Evolutionary conservation across 306 rosid species (phyloP).

Genomic region (Oxytropis ochrocephala): DNA sequence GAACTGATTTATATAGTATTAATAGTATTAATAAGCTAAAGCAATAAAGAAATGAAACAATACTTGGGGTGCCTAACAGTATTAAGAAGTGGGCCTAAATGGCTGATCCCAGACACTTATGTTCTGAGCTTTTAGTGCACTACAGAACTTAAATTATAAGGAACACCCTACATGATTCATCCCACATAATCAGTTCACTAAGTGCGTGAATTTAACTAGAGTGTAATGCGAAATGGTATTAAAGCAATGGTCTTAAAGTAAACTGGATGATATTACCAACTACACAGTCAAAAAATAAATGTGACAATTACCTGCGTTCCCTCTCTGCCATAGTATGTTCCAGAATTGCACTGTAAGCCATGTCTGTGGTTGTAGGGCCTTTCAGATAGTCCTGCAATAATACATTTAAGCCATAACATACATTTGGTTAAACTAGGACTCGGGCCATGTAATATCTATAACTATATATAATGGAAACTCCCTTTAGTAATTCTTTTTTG

Average conservation of each 20-base stretch:
- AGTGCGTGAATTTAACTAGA: slow-evolving; percentile 1
- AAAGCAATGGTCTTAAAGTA: slow-evolving; percentile 3
- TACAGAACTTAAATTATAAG: neutral
- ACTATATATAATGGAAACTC: neutral
- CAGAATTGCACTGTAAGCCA: slow-evolving; percentile 85
- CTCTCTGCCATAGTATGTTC: slow-evolving; percentile 99
- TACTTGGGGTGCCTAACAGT: neutral
- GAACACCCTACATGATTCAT: slow-evolving; percentile 4
- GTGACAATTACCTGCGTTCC: slow-evolving; percentile 90
- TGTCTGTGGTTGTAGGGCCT: slow-evolving; percentile 70
- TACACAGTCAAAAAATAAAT: slow-evolving; percentile 16
- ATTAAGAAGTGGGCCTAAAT: neutral
- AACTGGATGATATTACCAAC: slow-evolving; percentile 12
- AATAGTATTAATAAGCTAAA: slow-evolving; percentile 17
- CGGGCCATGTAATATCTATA: neutral
- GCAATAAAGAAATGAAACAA: neutral
- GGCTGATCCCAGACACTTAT: neutral
- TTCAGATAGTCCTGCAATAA: slow-evolving; percentile 86
- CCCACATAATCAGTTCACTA: slow-evolving; percentile 12
- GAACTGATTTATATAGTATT: neutral
- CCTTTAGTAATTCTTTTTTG: too few relatives aligned
- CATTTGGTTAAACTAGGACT: slow-evolving; percentile 14
- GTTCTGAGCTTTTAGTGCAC: neutral
- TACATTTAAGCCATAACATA: slow-evolving; percentile 28
- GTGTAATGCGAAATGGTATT: neutral